Evolutionary conservation across 805 yeast species (phyloP).

Genomic region (Candida qinlingensis): DNA sequence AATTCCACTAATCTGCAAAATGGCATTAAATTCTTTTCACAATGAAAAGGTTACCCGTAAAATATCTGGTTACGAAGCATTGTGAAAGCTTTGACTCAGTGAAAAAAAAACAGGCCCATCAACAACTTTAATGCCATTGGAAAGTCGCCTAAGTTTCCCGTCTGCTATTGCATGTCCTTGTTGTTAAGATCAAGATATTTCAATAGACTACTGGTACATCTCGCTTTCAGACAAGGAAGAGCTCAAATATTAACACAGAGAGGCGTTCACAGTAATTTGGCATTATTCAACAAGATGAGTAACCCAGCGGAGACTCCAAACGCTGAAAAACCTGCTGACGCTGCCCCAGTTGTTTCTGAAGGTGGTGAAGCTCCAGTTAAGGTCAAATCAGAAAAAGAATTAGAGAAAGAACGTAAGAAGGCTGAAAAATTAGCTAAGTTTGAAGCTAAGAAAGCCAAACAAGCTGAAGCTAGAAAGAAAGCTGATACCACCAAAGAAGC

Average conservation of each 20-base stretch:
- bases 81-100: no score
- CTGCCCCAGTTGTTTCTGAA: slow-evolving; percentile 10
- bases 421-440: slow-evolving; percentile 86
- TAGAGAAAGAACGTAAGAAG: slow-evolving; percentile 82
- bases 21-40: background rate
- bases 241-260: background rate
- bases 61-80: background rate
- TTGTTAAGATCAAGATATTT: slow-evolving; percentile 2
- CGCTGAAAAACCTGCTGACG: slow-evolving; percentile 10
- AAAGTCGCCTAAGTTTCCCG: background rate
- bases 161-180: slow-evolving; percentile 13
- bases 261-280: slow-evolving; percentile 5
- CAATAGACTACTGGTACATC: slow-evolving; percentile 1
- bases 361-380: slow-evolving; percentile 31
- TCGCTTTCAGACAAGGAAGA: slow-evolving; percentile 4
- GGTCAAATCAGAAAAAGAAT: slow-evolving; percentile 70
- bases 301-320: slow-evolving; percentile 11
- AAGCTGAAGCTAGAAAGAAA: slow-evolving; percentile 45
- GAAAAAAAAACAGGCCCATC: no score
- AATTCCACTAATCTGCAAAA: background rate
- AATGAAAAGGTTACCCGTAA: background rate
- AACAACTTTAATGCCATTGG: no score
- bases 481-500: slow-evolving; percentile 32
- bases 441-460: slow-evolving; percentile 75
- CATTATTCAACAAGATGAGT: slow-evolving; percentile 12